These are phyloP conservation scores for Candolleomyces eurysporus DNA, from an alignment of 768 basidiomycete species.

Conservation along the genomic window DNA sequence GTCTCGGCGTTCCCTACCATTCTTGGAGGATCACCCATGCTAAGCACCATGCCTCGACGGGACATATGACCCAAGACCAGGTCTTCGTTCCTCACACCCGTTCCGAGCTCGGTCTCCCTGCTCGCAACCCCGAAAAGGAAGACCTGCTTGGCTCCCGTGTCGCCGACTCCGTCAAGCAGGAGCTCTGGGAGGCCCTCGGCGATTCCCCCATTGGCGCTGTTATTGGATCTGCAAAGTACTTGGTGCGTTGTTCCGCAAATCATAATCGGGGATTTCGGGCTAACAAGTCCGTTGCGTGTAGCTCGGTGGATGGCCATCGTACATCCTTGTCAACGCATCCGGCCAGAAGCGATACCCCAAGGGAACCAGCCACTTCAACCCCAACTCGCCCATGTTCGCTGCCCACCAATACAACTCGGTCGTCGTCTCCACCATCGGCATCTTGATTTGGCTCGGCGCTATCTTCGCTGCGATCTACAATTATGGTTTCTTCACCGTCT, in stretches of 20 bases:
- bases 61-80: constrained; percentile 92
- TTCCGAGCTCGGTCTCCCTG: constrained; percentile 60
- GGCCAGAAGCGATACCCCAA: constrained; percentile 81
- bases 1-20: constrained; percentile 94
- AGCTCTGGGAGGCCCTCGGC: constrained; percentile 82
- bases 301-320: constrained; percentile 85
- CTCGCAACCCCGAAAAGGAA: constrained; percentile 67
- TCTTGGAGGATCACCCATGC: constrained; percentile 94
- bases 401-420: constrained; percentile 76
- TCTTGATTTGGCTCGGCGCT: constrained; percentile 67
- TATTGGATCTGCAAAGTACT: constrained; percentile 50
- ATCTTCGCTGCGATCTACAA: constrained; percentile 54
- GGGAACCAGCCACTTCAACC: constrained; percentile 83
- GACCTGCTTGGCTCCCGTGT: constrained; percentile 64
- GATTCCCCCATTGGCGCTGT: constrained; percentile 84
- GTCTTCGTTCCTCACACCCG: constrained; percentile 95
- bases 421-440: constrained; percentile 79
- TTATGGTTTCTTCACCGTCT: constrained; percentile 69
- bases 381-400: constrained; percentile 77
- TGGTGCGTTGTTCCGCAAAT: constrained; percentile 41
- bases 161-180: constrained; percentile 62
- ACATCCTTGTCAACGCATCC: constrained; percentile 79
- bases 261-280: not conserved
- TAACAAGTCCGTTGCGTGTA: constrained; percentile 21
- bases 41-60: constrained; percentile 94